Evolutionary conservation across 2,329 filamentous ascomycete species (phyloP), one percentile per base, ranked within the genome.

Genomic region (Aspergillus clavatus): DNA sequence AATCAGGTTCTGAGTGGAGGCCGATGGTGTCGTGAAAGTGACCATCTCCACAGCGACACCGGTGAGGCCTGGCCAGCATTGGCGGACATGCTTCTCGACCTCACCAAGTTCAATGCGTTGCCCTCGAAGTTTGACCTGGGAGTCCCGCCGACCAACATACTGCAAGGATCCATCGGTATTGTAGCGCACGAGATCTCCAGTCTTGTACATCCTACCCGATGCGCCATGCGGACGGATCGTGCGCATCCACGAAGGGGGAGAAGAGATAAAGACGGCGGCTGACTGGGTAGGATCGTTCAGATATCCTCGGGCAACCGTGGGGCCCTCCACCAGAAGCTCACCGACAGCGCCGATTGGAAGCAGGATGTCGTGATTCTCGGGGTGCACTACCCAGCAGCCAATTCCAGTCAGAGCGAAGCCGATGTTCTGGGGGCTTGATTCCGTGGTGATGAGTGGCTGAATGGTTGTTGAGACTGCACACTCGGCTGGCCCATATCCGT

Each of bases 111-210:
- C 84, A 35, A 82, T 75, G 37, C 81, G 68, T 51, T 77, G 80
- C 16, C 84, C 84, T 2, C 72, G 69, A 12, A 84, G 61, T 61
- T 85, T 84, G 45, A 81, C 75, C 59, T 80, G 79, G 22, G 72
- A 72, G 49, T 84, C 81, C 52, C 77, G 80, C 31, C 82, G 72
- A 1, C 78, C 79, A 7, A 80, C 40, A 29, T 48, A 57, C 2
- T 29, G 11, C 7, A 60, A 43, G 3, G 46, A 37, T 4, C 53
- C 53, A 37, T 57, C 51, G 3, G 19, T 10, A 8, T 42, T 52
- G 19, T 54, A 55, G 7, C 46, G 41, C 5, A 52, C 51, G 14
- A 60, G 39, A 41, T 60, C 56, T 3, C 57, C 55, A 5, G 53
- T 59, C 16, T 40, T 47, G 27, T 60, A 59, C 4, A 58, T 3